Evolutionary conservation across 352 stramenopile genomes (phyloP).

Genomic region (Globisporangium heterothallicum): DNA sequence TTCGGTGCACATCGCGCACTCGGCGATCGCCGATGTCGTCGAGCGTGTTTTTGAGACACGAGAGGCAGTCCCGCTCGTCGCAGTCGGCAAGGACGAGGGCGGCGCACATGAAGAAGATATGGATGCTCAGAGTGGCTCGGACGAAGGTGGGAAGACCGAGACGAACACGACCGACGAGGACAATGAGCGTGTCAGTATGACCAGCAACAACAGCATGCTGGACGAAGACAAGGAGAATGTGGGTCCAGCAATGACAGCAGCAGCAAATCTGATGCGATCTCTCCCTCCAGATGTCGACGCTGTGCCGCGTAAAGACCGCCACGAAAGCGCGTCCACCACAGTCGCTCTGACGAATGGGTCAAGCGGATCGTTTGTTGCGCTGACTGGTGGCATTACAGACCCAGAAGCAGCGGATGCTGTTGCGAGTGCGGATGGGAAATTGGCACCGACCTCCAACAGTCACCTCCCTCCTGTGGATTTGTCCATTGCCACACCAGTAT

Average conservation of each 20-base stretch:
- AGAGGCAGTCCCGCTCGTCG: slow-evolving; percentile 16
- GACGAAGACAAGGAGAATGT: slow-evolving; percentile 43
- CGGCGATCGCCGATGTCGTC: slow-evolving; percentile 32
- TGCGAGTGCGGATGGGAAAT: not conserved
- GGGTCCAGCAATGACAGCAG: not conserved
- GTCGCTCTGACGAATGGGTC: not conserved
- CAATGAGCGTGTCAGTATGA: slow-evolving; percentile 11
- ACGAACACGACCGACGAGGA: slow-evolving; percentile 16
- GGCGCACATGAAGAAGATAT: not conserved
- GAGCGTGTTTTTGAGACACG: slow-evolving; percentile 18
- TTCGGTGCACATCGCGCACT: slow-evolving; percentile 36
- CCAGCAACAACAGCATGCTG: slow-evolving; percentile 9
- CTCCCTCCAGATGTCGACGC: not conserved
- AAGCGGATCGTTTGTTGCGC: not conserved
- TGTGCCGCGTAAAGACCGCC: not conserved
- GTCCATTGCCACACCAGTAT: too few species aligned
- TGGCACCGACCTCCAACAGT: not conserved
- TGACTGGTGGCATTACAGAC: not conserved
- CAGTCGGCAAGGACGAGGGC: not conserved
- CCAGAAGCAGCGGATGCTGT: not conserved
- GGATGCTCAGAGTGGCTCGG: not conserved
- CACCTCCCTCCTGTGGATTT: too few species aligned
- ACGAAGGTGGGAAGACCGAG: slow-evolving; percentile 13
- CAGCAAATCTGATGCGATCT: slow-evolving; percentile 2
- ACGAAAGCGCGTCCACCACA: too few species aligned